Percentiles rank a stretch among this genome's conserved stretches.
These are phyloP conservation scores for Cryptosporidium ubiquitum DNA, from an alignment of 169 alveolate genomes.

Conservation along the genomic window DNA sequence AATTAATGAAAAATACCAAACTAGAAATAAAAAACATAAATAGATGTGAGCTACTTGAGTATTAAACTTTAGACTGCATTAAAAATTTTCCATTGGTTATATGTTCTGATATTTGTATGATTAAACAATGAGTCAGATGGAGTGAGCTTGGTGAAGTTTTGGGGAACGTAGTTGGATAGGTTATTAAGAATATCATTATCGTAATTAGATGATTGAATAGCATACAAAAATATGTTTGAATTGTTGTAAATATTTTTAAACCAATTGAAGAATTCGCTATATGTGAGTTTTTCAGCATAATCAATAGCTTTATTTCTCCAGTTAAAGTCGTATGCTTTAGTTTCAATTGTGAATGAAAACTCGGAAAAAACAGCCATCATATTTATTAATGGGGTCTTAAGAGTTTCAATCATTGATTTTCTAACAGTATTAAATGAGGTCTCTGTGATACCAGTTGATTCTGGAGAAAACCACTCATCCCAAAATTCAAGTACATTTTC, in stretches of 20 bases:
- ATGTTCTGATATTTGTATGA: not conserved
- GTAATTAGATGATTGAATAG: constrained; percentile 24
- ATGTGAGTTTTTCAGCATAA: constrained; percentile 1
- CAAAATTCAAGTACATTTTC: constrained; percentile 30
- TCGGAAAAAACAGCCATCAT: not conserved
- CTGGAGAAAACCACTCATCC: constrained; percentile 18
- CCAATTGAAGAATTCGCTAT: constrained; percentile 16
- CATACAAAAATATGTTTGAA: not conserved
- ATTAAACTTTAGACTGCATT: not conserved
- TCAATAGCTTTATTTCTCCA: not conserved
- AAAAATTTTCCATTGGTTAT: constrained; percentile 18
- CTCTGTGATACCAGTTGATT: not conserved
- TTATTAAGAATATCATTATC: not conserved
- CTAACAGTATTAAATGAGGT: not conserved
- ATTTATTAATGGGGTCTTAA: not conserved
- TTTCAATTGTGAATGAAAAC: not conserved
- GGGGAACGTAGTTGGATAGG: not conserved
- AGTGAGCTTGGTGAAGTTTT: not conserved
- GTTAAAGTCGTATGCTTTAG: not conserved
- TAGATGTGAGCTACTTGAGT: not conserved
- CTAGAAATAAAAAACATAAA: too few relatives aligned
- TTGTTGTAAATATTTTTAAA: not conserved
- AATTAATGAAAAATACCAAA: too few relatives aligned
- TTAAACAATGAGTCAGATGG: not conserved
- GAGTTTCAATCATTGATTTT: not conserved